A percentile compares a stretch with the other conserved stretches of the same genome.
These are phyloP conservation scores for Saccharomyces hybrid DNA, from an alignment of 1,139 yeast species.

Conservation along the genomic window DNA sequence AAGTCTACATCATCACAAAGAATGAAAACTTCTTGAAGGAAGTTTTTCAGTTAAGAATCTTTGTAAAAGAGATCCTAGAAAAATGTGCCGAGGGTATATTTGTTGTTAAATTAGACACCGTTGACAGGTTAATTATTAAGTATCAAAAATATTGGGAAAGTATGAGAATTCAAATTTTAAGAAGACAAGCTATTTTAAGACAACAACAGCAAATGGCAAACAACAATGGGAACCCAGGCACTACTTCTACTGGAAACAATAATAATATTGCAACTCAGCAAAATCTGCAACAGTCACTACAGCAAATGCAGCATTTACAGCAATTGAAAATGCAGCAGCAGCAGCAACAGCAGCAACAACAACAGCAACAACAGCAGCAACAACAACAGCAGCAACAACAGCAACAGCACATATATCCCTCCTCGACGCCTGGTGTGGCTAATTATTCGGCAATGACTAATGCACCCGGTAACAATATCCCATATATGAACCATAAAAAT, in stretches of 20 bases:
- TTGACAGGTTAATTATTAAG: conserved; percentile 59
- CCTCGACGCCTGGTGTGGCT: conserved; percentile 1
- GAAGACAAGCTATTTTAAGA: conserved; percentile 20
- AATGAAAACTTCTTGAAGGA: conserved; percentile 64
- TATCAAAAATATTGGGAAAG: conserved; percentile 61
- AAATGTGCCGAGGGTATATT: conserved; percentile 49
- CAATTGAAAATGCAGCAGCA: conserved; percentile 1
- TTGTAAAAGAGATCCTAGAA: conserved; percentile 66
- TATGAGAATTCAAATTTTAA: conserved; percentile 45
- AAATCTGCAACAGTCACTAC: conserved; percentile 2
- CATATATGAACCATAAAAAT: neutral
- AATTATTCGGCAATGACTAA: neutral
- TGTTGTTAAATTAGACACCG: conserved; percentile 59
- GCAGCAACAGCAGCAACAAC: neutral
- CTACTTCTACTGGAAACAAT: neutral
- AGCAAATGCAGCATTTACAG: conserved; percentile 1
- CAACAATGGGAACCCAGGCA: conserved; percentile 17
- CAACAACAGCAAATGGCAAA: conserved; percentile 7
- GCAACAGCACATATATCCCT: neutral
- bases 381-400: neutral
- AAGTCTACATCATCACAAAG: conserved; percentile 61
- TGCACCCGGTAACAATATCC: neutral
- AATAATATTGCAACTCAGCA: conserved; percentile 1
- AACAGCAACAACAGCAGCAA: neutral
- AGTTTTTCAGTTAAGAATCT: conserved; percentile 63